phyloP scores from a whole-genome alignment of 257 asterid species.

The Petunia secreta region DNA sequence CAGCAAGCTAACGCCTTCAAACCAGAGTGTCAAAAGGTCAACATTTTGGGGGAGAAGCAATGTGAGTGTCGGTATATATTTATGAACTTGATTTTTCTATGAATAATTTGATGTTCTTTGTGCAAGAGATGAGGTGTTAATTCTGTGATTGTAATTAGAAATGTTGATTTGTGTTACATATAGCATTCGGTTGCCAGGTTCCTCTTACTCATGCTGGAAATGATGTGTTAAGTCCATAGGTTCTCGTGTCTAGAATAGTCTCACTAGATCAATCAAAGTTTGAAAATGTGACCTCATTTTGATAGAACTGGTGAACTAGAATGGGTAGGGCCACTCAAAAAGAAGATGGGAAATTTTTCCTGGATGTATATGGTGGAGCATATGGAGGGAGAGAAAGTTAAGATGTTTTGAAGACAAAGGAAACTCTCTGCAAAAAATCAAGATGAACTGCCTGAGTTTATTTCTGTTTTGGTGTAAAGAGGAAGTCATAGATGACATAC shows the following conservation, averaged over 20 bases:
- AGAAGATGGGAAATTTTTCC: no score
- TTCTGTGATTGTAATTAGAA: conserved; percentile 1
- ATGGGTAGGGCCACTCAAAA: background rate
- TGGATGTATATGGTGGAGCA: no score
- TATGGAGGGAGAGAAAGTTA: no score
- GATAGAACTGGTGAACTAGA: background rate
- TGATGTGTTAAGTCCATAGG: background rate
- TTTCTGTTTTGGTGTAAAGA: no score
- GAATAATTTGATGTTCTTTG: background rate
- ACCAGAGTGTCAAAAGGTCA: conserved; percentile 64
- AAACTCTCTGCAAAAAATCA: no score
- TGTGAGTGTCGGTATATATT: conserved; percentile 51
- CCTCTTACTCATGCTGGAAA: background rate
- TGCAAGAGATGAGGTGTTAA: conserved; percentile 9
- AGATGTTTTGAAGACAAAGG: no score
- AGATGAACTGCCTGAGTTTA: no score
- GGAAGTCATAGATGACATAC: no score
- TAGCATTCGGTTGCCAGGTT: background rate
- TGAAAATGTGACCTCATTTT: background rate
- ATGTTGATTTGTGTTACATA: background rate
- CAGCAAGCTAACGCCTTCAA: conserved; percentile 52
- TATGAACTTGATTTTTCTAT: background rate
- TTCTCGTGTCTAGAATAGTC: conserved; percentile 2
- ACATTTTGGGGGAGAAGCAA: conserved; percentile 82
- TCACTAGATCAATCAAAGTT: background rate